These are phyloP conservation scores for Zygnema circumcarinatum DNA, from an alignment of 139 green algal species.

Conservation along the genomic window DNA sequence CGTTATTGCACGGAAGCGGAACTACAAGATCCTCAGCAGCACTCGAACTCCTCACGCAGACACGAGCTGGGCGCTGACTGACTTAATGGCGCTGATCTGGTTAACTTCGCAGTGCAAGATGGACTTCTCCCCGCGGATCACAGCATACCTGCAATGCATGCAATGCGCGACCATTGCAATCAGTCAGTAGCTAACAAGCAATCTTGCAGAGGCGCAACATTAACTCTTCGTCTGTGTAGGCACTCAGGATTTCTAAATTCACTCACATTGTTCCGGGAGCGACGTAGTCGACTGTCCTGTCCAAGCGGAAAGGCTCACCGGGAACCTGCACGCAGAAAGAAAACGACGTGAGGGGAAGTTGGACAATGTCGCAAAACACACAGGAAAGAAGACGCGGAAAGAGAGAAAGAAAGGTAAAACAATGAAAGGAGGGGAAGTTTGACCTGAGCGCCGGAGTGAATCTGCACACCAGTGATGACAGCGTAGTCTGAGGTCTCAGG, in stretches of 20 bases:
- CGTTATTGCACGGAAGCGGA: too few relatives aligned
- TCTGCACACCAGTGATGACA: conserved; percentile 84
- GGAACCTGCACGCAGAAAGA: conserved; percentile 6
- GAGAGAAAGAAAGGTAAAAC: too few relatives aligned
- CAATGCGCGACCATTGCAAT: too few relatives aligned
- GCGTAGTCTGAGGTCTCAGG: conserved; percentile 83
- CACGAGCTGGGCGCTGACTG: background rate
- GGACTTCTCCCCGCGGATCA: conserved; percentile 23
- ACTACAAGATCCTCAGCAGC: background rate
- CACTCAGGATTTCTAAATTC: too few relatives aligned
- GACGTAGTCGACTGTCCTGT: conserved; percentile 28
- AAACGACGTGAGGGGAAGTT: background rate
- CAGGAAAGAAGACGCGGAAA: background rate
- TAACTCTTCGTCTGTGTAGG: too few relatives aligned
- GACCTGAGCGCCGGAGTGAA: conserved; percentile 72
- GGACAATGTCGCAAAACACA: background rate
- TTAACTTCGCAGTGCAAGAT: conserved; percentile 11
- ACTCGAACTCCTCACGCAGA: background rate
- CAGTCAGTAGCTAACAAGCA: too few relatives aligned
- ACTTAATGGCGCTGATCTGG: conserved; percentile 20
- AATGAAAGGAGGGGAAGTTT: background rate
- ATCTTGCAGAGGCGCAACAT: too few relatives aligned
- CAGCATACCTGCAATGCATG: conserved; percentile 15
- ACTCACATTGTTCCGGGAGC: conserved; percentile 35
- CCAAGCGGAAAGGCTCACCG: conserved; percentile 39